A percentile compares a stretch with the other conserved stretches of the same genome.
phyloP scores from a whole-genome alignment of 2,329 filamentous ascomycete genomes.

The Graphilbum sp. region DNA sequence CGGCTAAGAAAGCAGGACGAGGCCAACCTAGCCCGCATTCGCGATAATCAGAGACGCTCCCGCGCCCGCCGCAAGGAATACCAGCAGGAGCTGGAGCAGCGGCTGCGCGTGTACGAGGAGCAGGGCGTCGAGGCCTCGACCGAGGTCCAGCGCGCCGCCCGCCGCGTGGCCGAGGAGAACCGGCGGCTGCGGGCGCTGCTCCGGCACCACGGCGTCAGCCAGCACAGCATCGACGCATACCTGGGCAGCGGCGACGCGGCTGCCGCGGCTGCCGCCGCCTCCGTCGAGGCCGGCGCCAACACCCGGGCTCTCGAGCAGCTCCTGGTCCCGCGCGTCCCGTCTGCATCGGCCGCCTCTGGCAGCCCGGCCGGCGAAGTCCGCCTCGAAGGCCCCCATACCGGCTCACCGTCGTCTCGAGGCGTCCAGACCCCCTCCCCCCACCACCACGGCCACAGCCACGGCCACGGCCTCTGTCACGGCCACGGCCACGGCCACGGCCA shows the following conservation, averaged over 20 bases:
- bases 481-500: no score
- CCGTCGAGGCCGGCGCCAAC: not conserved
- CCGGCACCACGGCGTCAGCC: slow-evolving; percentile 36
- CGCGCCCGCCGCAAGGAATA: slow-evolving; percentile 60
- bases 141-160: slow-evolving; percentile 57
- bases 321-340: slow-evolving; percentile 18
- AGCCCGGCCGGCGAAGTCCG: slow-evolving; percentile 1
- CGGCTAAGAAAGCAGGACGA: slow-evolving; percentile 5
- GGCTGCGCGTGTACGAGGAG: slow-evolving; percentile 45
- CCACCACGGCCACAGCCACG: no score
- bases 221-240: slow-evolving; percentile 33
- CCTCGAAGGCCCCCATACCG: no score
- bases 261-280: not conserved
- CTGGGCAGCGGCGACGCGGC: slow-evolving; percentile 11
- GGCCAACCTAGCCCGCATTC: slow-evolving; percentile 36
- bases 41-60: slow-evolving; percentile 65
- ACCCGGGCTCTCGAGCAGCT: slow-evolving; percentile 17
- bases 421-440: no score
- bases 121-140: slow-evolving; percentile 50
- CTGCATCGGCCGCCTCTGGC: not conserved
- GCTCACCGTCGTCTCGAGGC: no score
- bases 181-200: slow-evolving; percentile 43
- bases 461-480: no score
- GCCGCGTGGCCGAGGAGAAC: slow-evolving; percentile 55
- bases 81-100: slow-evolving; percentile 50